Evolutionary conservation across 2,329 filamentous ascomycete genomes (phyloP).

Genomic region (Pseudonectria buxi): DNA sequence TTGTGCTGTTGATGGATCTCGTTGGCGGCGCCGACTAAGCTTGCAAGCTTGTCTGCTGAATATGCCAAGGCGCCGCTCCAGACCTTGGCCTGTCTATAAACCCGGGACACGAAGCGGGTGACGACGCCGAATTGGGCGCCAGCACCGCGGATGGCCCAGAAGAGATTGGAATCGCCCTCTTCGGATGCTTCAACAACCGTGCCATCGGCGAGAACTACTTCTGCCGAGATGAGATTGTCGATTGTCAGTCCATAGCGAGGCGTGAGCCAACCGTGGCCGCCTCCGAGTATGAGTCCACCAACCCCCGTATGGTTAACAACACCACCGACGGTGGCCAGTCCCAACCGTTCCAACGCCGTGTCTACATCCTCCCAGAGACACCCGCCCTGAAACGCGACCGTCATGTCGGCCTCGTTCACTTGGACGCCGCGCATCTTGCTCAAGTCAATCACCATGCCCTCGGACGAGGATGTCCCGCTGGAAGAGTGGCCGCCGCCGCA

Average conservation of each 20-base stretch:
- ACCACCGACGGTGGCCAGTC: constrained; percentile 52
- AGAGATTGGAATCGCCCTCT: constrained; percentile 35
- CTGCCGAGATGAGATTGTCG: constrained; percentile 34
- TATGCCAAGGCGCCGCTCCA: constrained; percentile 26
- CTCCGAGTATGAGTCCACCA: constrained; percentile 50
- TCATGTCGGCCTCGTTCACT: constrained; percentile 37
- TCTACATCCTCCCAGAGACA: constrained; percentile 50
- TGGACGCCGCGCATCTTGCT: constrained; percentile 41
- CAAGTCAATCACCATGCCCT: constrained; percentile 49
- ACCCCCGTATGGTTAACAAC: constrained; percentile 58
- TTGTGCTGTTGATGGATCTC: constrained; percentile 11
- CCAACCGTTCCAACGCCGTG: constrained; percentile 37
- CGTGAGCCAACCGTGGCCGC: constrained; percentile 52
- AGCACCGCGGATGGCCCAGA: constrained; percentile 43
- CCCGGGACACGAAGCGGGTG: constrained; percentile 27
- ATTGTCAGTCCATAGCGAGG: constrained; percentile 45
- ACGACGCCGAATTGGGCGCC: constrained; percentile 39
- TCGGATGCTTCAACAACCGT: constrained; percentile 31
- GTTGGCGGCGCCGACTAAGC: constrained; percentile 18
- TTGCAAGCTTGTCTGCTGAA: constrained; percentile 14
- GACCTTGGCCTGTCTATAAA: constrained; percentile 22
- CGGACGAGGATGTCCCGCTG: constrained; percentile 40
- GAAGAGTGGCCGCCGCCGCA: constrained; percentile 51
- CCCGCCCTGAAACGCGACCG: constrained; percentile 43
- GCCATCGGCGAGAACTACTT: constrained; percentile 34